These are phyloP conservation scores for Bolboschoenoplectus hybrid DNA, from an alignment of 202 grass and related monocot species.

Conservation along the genomic window DNA sequence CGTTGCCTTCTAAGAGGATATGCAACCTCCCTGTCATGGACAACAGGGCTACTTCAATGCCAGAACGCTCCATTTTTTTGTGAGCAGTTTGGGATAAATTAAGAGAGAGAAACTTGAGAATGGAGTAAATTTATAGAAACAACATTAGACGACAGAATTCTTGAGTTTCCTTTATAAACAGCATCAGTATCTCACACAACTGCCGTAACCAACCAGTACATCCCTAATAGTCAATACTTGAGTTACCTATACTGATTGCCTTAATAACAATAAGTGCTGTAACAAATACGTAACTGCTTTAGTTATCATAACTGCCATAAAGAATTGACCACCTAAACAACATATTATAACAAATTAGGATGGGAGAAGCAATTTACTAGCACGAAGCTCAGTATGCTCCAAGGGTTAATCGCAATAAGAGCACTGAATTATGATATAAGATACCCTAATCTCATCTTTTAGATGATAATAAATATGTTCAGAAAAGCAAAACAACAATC, in stretches of 20 bases:
- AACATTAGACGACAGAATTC: background rate
- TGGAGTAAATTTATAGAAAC: background rate
- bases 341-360: background rate
- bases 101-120: background rate
- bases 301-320: background rate
- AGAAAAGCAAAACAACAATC: background rate
- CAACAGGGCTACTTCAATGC: background rate
- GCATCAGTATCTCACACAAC: background rate
- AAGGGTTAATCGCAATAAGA: background rate
- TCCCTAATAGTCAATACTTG: background rate
- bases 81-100: background rate
- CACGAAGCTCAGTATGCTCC: background rate
- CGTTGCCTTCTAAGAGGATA: background rate
- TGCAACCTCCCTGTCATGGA: background rate
- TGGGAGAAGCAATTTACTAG: background rate
- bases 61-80: background rate
- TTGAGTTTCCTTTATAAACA: background rate
- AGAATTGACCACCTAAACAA: background rate
- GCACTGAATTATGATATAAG: no score
- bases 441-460: background rate
- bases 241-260: background rate
- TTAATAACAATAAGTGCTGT: background rate
- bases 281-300: background rate
- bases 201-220: slow-evolving; percentile 1
- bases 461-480: background rate